phyloP scores from a whole-genome alignment of 2,329 filamentous ascomycete species.

The Epichloe amarillans region DNA sequence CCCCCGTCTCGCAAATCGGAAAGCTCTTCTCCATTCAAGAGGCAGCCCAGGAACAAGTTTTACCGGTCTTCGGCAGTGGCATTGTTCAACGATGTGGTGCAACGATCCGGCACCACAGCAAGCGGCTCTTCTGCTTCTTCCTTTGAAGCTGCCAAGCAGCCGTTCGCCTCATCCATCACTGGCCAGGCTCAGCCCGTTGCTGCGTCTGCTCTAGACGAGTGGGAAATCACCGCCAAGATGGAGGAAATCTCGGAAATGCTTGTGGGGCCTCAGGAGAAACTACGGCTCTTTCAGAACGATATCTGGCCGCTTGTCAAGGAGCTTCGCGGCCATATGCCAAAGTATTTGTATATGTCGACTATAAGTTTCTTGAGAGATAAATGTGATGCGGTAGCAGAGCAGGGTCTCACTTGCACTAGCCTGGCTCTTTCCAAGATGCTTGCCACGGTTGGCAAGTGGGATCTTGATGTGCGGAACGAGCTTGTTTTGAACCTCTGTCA shows the following conservation, averaged over 20 bases:
- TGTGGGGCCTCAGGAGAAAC: conserved; percentile 9
- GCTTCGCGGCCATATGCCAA: conserved; percentile 16
- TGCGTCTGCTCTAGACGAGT: conserved; percentile 11
- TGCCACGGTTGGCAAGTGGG: conserved; percentile 14
- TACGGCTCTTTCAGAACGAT: conserved; percentile 14
- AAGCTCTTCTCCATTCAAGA: conserved; percentile 1
- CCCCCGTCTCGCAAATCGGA: neutral
- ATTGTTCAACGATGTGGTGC: conserved; percentile 24
- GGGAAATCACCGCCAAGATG: conserved; percentile 19
- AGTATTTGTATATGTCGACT: conserved; percentile 13
- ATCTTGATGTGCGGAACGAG: conserved; percentile 15
- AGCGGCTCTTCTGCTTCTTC: neutral
- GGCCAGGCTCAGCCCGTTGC: neutral
- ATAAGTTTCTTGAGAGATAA: conserved; percentile 11
- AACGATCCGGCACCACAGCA: conserved; percentile 1
- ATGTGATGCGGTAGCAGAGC: conserved; percentile 9
- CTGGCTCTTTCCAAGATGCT: conserved; percentile 16
- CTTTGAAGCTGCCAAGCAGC: neutral
- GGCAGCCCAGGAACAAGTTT: neutral
- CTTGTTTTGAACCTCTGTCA: conserved; percentile 22
- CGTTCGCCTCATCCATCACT: neutral
- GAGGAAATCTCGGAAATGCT: conserved; percentile 12
- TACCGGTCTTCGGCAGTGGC: conserved; percentile 16
- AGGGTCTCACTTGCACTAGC: conserved; percentile 8
- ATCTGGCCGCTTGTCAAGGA: conserved; percentile 19